Conservation (phyloP, 495 filamentous ascomycete species). For the Oidiodendron maius region DNA sequence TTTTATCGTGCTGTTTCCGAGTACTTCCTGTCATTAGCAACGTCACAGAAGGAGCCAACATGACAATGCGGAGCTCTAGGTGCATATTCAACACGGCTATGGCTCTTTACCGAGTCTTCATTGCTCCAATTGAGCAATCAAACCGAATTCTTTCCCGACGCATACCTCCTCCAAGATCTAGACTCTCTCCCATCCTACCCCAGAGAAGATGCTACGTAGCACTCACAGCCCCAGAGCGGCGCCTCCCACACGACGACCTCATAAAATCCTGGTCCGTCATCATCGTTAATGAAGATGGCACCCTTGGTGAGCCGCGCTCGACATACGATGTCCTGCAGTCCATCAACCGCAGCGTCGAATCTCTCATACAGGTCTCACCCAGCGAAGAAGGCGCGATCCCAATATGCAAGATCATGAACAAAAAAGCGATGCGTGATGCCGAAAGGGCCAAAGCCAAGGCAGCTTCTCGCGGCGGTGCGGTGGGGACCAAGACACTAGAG, state of each 20-base stretch:
- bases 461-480: slow-evolving; percentile 8
- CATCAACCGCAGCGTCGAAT: slow-evolving; percentile 44
- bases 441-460: slow-evolving; percentile 23
- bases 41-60: background rate
- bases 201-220: slow-evolving; percentile 18
- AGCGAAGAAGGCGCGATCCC: slow-evolving; percentile 30
- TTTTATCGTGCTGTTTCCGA: background rate
- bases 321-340: slow-evolving; percentile 36
- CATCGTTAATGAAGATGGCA: slow-evolving; percentile 44
- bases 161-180: slow-evolving; percentile 7
- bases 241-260: slow-evolving; percentile 40
- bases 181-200: background rate
- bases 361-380: slow-evolving; percentile 52
- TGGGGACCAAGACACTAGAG: slow-evolving; percentile 62
- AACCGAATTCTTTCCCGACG: slow-evolving; percentile 8
- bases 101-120: slow-evolving; percentile 33
- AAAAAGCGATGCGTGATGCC: slow-evolving; percentile 24
- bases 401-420: slow-evolving; percentile 63
- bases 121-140: slow-evolving; percentile 21
- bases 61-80: slow-evolving; percentile 12
- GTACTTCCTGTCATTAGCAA: background rate
- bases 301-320: slow-evolving; percentile 38
- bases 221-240: slow-evolving; percentile 5
- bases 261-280: slow-evolving; percentile 48
- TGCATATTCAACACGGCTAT: slow-evolving; percentile 33